Evolutionary conservation across 805 yeast species (phyloP).

Genomic region (Metschnikowia aberdeeniae): DNA sequence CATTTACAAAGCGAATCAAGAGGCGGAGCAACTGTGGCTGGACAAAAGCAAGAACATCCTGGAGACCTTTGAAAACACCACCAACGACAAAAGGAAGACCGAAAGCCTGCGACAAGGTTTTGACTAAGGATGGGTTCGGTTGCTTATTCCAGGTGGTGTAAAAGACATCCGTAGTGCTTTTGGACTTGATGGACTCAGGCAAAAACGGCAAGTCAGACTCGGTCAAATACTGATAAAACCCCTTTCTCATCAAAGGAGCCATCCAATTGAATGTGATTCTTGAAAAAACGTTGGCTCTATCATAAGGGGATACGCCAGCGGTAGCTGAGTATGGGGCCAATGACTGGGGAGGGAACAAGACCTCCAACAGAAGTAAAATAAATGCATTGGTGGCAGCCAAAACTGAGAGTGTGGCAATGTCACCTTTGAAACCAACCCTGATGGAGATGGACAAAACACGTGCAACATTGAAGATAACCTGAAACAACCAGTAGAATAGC

Average conservation of each 20-base stretch:
- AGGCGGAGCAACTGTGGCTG: constrained; percentile 21
- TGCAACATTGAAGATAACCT: constrained; percentile 44
- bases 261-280: constrained; percentile 85
- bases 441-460: constrained; percentile 40
- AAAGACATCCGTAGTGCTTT: constrained; percentile 46
- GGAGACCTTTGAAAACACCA: constrained; percentile 65
- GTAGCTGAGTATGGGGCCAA: constrained; percentile 4
- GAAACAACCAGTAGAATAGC: constrained; percentile 71
- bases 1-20: constrained; percentile 38
- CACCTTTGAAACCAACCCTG: constrained; percentile 25
- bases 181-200: constrained; percentile 63
- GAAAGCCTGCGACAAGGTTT: constrained; percentile 66
- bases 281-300: constrained; percentile 56
- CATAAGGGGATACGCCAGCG: constrained; percentile 16
- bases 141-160: constrained; percentile 60
- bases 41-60: constrained; percentile 63
- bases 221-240: constrained; percentile 55
- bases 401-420: constrained; percentile 23
- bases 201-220: constrained; percentile 73
- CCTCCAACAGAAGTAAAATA: constrained; percentile 43
- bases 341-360: constrained; percentile 31
- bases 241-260: constrained; percentile 76
- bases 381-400: constrained; percentile 37
- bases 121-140: constrained; percentile 48
- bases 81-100: constrained; percentile 69